Evolutionary conservation across 192 early-diverging fungal genomes (phyloP), one percentile per base, ranked within the genome.

Genomic region (Entophlyctis helioformis): DNA sequence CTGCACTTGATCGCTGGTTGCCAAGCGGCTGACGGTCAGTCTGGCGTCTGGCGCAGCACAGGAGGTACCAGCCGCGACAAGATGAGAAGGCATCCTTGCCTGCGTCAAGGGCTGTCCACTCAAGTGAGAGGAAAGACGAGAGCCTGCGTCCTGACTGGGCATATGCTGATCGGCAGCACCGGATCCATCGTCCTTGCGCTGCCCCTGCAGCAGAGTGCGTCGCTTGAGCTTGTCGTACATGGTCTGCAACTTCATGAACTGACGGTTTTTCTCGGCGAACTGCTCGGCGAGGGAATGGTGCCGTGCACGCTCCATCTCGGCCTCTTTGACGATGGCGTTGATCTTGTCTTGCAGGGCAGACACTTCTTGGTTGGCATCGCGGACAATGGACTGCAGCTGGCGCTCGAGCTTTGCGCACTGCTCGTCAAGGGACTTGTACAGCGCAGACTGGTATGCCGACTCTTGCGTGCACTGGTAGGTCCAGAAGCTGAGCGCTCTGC

Each of bases 151-250:
- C n/a, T n/a, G n/a, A n/a, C n/a, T n/a, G n/a, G n/a, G n/a, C n/a
- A n/a, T n/a, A n/a, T n/a, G n/a, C n/a, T n/a, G n/a, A n/a, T n/a
- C n/a, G n/a, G n/a, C n/a, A n/a, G n/a, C n/a, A n/a, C n/a, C n/a
- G n/a, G n/a, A n/a, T n/a, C n/a, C n/a, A n/a, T n/a, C n/a, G n/a
- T n/a, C n/a, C n/a, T n/a, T n/a, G n/a, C 26, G 23, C 52, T 42
- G 50, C 34, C 52, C 47, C 12, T 2, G n/a, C 35, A 59, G 29
- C 20, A 63, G 33, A 36, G 50, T 64, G 10, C 35, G 16, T 0
- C 63, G 40, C 36, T 65, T 66, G n/a, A 66, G 26, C 33, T 64
- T 64, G 50, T 66, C 64, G 44, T 66, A 66, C 54, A 66, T 46
- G 13, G 28, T 6, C 45, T 66, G 64, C 5, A 66, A 37, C 39